Evolutionary conservation across 208 protist species (phyloP).

Genomic region (Tritrichomonas foetus): DNA sequence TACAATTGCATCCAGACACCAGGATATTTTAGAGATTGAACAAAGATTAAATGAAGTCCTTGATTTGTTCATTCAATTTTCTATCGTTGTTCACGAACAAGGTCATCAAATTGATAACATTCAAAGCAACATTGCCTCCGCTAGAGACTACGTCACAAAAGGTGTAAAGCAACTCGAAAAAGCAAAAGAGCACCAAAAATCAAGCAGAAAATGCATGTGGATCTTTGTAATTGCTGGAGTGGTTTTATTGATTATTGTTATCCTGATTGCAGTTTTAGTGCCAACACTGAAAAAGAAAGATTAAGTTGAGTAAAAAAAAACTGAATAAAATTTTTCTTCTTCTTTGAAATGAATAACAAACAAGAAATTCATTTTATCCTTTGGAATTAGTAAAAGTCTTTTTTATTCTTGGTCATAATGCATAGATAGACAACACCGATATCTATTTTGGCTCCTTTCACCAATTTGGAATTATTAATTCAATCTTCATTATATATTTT

Average conservation of each 20-base stretch:
- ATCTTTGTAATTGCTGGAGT: not conserved
- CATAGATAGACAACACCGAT: too few relatives aligned
- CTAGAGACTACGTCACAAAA: conserved; percentile 17
- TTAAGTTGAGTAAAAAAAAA: not conserved
- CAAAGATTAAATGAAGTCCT: not conserved
- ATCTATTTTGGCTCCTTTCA: too few relatives aligned
- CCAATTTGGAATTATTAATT: too few relatives aligned
- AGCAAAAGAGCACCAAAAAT: not conserved
- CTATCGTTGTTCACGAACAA: not conserved
- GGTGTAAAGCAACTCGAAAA: not conserved
- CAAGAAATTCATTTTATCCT: not conserved
- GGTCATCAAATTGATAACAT: conserved; percentile 18
- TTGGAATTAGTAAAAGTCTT: not conserved
- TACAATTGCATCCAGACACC: not conserved
- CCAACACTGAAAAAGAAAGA: not conserved
- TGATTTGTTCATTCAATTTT: conserved; percentile 24
- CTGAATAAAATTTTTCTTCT: not conserved
- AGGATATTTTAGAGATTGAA: conserved; percentile 36
- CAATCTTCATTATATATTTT: too few relatives aligned
- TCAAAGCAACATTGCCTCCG: not conserved
- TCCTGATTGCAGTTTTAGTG: not conserved
- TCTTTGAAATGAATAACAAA: not conserved
- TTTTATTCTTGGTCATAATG: too few relatives aligned
- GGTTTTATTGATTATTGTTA: not conserved
- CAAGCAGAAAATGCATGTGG: not conserved